A percentile compares a stretch with the other conserved stretches of the same genome.
Evolutionary conservation across 2,329 filamentous ascomycete genomes (phyloP).

Genomic region (Chaetothyriales sp.): DNA sequence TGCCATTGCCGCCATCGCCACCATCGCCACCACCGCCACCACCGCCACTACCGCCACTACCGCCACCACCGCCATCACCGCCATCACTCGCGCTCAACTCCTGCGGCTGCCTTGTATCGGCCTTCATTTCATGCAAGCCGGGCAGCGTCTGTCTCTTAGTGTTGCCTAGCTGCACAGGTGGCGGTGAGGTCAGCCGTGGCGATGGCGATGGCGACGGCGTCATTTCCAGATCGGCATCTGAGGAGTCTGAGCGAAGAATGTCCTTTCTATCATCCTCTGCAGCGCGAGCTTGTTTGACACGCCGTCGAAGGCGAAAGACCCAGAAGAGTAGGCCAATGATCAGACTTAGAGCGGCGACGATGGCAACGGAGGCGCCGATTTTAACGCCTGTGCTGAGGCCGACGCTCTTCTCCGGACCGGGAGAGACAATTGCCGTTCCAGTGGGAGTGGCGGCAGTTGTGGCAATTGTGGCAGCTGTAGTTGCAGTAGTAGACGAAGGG

Average conservation of each 20-base stretch:
- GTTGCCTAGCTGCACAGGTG: neutral
- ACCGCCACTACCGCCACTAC: neutral
- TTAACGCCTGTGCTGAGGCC: slow-evolving; percentile 1
- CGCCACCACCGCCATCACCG: too few relatives aligned
- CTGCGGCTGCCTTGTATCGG: neutral
- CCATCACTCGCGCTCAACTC: neutral
- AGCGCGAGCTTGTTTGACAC: neutral
- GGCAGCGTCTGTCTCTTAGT: neutral
- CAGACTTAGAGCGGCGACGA: neutral
- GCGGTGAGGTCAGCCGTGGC: neutral
- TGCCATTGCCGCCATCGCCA: too few relatives aligned
- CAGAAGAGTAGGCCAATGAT: slow-evolving; percentile 1
- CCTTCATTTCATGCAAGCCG: neutral
- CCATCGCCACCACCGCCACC: too few relatives aligned
- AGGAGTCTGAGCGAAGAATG: neutral
- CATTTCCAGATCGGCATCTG: neutral
- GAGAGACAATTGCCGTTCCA: neutral
- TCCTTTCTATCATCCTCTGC: neutral
- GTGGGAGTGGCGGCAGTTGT: neutral
- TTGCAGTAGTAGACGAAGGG: neutral
- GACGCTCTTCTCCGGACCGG: neutral
- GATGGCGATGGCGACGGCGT: neutral
- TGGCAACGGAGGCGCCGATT: neutral
- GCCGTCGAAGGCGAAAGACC: neutral
- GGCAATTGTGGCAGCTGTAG: neutral